Conservation (phyloP, 2,329 filamentous ascomycete genomes). For the Xylaria sp. region DNA sequence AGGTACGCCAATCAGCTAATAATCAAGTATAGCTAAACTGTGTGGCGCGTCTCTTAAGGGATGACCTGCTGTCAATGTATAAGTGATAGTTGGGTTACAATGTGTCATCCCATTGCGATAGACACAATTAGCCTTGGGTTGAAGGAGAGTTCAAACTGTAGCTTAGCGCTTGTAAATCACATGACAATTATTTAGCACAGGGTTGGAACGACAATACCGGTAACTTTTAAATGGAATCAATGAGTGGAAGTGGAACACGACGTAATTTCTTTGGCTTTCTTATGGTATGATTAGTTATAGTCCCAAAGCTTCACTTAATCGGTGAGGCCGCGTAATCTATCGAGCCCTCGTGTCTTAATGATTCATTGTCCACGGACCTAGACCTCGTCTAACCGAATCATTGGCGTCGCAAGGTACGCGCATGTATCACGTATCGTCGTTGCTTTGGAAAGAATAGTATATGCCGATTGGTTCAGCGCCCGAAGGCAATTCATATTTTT, state of each 20-base stretch:
- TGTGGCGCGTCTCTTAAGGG: too few species aligned
- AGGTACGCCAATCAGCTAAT: too few species aligned
- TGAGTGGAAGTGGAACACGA: not conserved
- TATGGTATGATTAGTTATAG: slow-evolving; percentile 30
- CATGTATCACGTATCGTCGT: slow-evolving; percentile 36
- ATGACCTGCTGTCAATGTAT: too few species aligned
- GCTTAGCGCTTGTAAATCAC: not conserved
- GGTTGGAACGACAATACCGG: not conserved
- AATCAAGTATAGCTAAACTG: too few species aligned
- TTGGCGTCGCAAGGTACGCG: slow-evolving; percentile 21
- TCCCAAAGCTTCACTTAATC: slow-evolving; percentile 20
- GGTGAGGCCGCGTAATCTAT: slow-evolving; percentile 20
- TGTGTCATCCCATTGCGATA: too few species aligned
- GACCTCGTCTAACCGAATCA: slow-evolving; percentile 27
- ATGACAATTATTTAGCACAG: not conserved
- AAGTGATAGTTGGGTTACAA: too few species aligned
- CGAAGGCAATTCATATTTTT: slow-evolving; percentile 46
- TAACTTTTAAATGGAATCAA: not conserved
- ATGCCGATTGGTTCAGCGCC: slow-evolving; percentile 42
- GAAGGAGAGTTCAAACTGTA: not conserved
- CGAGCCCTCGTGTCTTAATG: slow-evolving; percentile 11
- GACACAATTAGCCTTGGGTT: too few species aligned
- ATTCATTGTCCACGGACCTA: slow-evolving; percentile 8
- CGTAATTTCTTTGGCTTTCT: slow-evolving; percentile 15
- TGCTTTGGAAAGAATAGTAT: slow-evolving; percentile 13